Conservation (phyloP, 352 stramenopile species). For the Pythium sp. region DNA sequence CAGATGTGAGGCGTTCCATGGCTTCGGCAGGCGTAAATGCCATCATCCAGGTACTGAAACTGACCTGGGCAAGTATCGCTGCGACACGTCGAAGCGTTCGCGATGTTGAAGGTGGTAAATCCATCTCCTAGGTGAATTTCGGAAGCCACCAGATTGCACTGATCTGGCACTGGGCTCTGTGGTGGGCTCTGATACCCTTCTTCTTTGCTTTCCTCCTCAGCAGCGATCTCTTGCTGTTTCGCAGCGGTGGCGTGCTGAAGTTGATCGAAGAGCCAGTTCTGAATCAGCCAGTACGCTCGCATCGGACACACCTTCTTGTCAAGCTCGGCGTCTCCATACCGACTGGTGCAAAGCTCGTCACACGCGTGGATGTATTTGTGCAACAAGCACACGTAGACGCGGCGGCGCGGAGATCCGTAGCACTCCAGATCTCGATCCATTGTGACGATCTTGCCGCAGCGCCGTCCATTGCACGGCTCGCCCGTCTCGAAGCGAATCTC, state of each 20-base stretch:
- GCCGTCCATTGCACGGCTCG: conserved; percentile 48
- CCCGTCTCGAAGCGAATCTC: conserved; percentile 75
- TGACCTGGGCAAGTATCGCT: conserved; percentile 29
- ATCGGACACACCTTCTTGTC: conserved; percentile 68
- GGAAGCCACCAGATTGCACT: conserved; percentile 36
- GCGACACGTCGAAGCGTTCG: conserved; percentile 39
- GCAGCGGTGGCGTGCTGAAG: conserved; percentile 27
- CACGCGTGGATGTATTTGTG: conserved; percentile 85
- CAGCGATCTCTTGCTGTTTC: conserved; percentile 13
- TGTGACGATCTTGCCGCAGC: conserved; percentile 77
- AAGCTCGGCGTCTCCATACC: conserved; percentile 48
- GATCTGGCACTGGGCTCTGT: neutral
- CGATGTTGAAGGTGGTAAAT: conserved; percentile 49
- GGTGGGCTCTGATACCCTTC: conserved; percentile 13
- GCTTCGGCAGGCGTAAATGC: conserved; percentile 62
- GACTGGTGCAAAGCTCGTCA: conserved; percentile 69
- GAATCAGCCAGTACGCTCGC: conserved; percentile 73
- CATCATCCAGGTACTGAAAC: conserved; percentile 75
- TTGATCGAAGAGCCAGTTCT: conserved; percentile 79
- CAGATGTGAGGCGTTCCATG: conserved; percentile 74
- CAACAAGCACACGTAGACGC: conserved; percentile 73
- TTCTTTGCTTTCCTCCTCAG: conserved; percentile 20
- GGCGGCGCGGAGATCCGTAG: conserved; percentile 57
- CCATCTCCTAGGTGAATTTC: conserved; percentile 66
- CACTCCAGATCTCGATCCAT: conserved; percentile 81